Evolutionary conservation across 208 protist genomes (phyloP).

Genomic region (Trypanosomatidae sp.): DNA sequence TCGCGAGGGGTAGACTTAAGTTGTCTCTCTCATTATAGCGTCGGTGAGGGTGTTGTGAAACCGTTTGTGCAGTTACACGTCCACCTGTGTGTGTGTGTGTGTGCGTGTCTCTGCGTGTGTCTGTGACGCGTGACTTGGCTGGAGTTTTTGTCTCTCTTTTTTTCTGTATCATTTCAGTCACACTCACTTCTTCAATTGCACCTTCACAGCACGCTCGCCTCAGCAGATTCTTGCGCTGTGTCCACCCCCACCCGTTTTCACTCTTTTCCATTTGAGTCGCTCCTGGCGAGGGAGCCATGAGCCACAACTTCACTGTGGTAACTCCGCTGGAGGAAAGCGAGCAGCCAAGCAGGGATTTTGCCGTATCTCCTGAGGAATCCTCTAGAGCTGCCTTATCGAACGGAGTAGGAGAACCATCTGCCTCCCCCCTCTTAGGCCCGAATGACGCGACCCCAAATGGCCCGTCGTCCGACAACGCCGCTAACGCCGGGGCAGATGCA

Average conservation of each 20-base stretch:
- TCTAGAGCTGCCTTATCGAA: background rate
- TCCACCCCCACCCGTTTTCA: background rate
- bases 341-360: background rate
- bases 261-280: background rate
- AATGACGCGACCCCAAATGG: background rate
- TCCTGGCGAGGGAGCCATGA: background rate
- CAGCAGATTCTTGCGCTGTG: background rate
- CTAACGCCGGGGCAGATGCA: slow-evolving; percentile 8
- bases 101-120: too few relatives aligned
- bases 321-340: background rate
- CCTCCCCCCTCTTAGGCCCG: background rate
- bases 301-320: background rate
- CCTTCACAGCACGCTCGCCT: background rate
- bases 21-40: background rate
- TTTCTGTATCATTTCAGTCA: background rate
- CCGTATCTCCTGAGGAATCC: background rate
- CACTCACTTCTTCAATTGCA: background rate
- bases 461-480: background rate
- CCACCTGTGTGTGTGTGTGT: background rate
- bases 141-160: background rate
- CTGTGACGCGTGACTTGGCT: background rate
- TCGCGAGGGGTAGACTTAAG: too few relatives aligned
- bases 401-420: background rate
- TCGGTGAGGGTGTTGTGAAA: background rate
- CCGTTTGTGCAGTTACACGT: background rate